Evolutionary conservation across 441 rosid genomes (phyloP), one percentile per base, ranked within the genome.

Genomic region (Eutrema salsugineum): DNA sequence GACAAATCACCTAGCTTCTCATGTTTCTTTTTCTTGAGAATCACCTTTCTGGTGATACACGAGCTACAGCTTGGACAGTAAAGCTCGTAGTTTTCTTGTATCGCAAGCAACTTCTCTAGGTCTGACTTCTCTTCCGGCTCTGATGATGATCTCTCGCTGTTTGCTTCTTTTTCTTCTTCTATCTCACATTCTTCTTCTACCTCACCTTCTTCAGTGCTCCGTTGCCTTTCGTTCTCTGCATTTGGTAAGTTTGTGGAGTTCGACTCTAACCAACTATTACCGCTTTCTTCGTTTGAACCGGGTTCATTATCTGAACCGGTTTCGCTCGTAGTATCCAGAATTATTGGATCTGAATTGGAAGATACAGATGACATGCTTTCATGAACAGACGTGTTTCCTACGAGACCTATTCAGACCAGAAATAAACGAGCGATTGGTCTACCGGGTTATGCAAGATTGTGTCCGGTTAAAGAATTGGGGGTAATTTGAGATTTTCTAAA

Each of bases 31-130:
- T 48, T 42, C 57, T 36, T 63, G 19, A 76, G 55, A 24, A 76
- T 32, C 55, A 76, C 66, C 11, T 17, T 57, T 50, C 49, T 70
- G 14, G 98, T 90, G 57, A 91, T 91, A 56, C 96, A 83, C 28
- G 91, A 87, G 51, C 73, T 78, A 75, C 98, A 94, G 47, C 86
- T 85, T 33, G 98, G 98, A 72, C 98, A 94, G 33, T 69, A 83
- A 20, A 94, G 73, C 70, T 94, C 92, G 70, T 94, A 97, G 1
- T 88, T 91, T 71, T 79, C 87, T 73, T 91, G 97, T 81, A 83
- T 85, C 55, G 81, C 71, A 72, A 94, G 64, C n/a, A 91, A 86
- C 35, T 48, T 70, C 80, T 90, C 87, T 33, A 91, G 80, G 72
- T 87, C 85, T n/a, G 78, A 71, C 15, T 84, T 86, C 16, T 56